Base-by-base conservation (phyloP, 352 stramenopile species). In the Phytophthora sojae region DNA sequence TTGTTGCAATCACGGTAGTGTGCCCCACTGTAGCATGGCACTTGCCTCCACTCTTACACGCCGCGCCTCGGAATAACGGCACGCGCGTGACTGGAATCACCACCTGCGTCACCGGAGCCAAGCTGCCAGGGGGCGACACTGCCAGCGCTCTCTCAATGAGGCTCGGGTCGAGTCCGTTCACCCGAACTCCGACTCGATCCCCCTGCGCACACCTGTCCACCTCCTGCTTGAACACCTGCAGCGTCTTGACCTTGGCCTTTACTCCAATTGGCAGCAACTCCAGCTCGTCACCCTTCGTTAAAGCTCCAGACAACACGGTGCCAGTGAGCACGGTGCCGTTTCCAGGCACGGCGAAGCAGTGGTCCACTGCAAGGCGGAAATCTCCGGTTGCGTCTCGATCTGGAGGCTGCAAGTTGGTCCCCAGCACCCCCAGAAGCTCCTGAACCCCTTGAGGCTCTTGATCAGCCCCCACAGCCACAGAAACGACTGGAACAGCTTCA, bases 291-390 rank as follows among this genome's bases (percentile, higher is more conserved):
- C 97, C 97, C 1, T 98, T 91, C 4, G 65, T 49, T 1, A 98
- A 56, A 19, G 68, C 79, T 42, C 98, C 98, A 2, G 79, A 89
- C 11, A 99, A 73, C 56, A 98, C 92, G 0, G 86, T 95, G 45
- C 98, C 98, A 19, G 98, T 99, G 50, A 99, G 73, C 26, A 99
- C 96, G 15, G 98, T 99, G 23, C 98, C 98, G 71, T 99, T 97
- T 11, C 98, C 98, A 51, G 97, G 96, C 50, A 99, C 95, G 23
- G 90, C 82, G 73, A 99, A 99, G 76, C 97, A 99, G 75, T 99
- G 98, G 81, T 99, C 98, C 61, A 99, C 95, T 37, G 91, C 86
- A 66, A 98, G 97, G 66, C 95, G 96, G 57, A 99, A 96, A 26
- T 83, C 74, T n/a, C 82, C 85, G 19, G 73, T 69, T 0, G 35